Percentiles rank a stretch among this genome's conserved stretches.
phyloP scores from a whole-genome alignment of 2,329 filamentous ascomycete species.

The Nemania sp. region DNA sequence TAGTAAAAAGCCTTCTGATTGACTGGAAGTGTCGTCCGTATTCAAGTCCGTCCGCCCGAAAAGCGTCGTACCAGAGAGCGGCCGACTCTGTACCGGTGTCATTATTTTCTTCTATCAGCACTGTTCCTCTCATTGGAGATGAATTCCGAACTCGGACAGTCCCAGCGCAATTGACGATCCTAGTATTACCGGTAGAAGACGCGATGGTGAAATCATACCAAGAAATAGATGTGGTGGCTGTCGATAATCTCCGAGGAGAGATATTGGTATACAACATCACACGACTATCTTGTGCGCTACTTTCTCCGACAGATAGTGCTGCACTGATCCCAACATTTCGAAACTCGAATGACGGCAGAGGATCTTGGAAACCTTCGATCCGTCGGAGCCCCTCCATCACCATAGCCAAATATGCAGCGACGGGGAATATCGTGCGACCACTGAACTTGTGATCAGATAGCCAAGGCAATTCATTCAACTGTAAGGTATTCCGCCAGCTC shows the following conservation, averaged over 20 bases:
- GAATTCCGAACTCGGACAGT: not conserved
- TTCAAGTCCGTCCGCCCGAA: slow-evolving; percentile 13
- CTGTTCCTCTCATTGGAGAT: not conserved
- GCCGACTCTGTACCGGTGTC: not conserved
- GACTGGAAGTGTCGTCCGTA: slow-evolving; percentile 5
- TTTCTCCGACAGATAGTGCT: not conserved
- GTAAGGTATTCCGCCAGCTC: slow-evolving; percentile 28
- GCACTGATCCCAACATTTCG: slow-evolving; percentile 2
- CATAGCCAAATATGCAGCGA: slow-evolving; percentile 24
- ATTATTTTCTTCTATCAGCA: not conserved
- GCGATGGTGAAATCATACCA: slow-evolving; percentile 30
- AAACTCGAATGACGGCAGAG: slow-evolving; percentile 1
- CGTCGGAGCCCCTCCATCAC: slow-evolving; percentile 25
- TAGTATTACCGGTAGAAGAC: slow-evolving; percentile 9
- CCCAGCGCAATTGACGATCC: slow-evolving; percentile 22
- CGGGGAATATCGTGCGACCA: slow-evolving; percentile 26
- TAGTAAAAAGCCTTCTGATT: not conserved
- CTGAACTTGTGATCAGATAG: slow-evolving; percentile 29
- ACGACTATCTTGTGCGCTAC: too few relatives aligned
- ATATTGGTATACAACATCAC: slow-evolving; percentile 24
- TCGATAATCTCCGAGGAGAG: slow-evolving; percentile 17
- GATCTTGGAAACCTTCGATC: not conserved
- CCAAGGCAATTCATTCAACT: slow-evolving; percentile 25
- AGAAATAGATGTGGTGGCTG: not conserved
- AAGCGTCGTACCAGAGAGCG: not conserved